Evolutionary conservation across 345 rosid genomes (phyloP), one percentile per base, ranked within the genome.

Genomic region (Leavenworthia alabamica): DNA sequence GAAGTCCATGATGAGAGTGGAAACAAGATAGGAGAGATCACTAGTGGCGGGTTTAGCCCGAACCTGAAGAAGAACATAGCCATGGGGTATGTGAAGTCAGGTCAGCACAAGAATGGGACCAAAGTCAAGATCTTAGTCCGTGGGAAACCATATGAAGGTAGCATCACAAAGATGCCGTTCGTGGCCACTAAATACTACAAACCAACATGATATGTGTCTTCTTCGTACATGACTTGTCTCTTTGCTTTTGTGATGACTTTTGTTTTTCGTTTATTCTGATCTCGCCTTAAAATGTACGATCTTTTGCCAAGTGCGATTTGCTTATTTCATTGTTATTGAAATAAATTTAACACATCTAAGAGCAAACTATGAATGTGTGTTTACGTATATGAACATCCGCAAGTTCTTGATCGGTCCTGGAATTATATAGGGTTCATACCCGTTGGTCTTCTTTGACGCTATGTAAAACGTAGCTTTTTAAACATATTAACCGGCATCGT

Each of bases 11-110:
- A 90, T 59, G 95, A 83, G 37, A 79, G 58, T 10, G 96, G 99
- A 24, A 70, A 68, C 23, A 80, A 77, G 73, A 86, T 86, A 4
- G 97, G 97, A 12, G 96, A 94, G 81, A 68, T 94, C 65, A 94
- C 99, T 7, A 94, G 99, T 12, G 96, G 96, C 6, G 99, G 97
- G 58, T 94, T 94, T 33, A 88, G 97, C 68, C 96, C 99, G 2
- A 87, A 92, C 87, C 77, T 90, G 35, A 90, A 90, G 95, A 90
- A 88, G 86, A 90, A 90, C 80, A 84, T 94, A 48, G 84, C 95
- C 23, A 94, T 94, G 99, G 95, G 99, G 24, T 94, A 90, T 5
- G 97, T 94, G 54, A 90, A 90, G 61, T 90, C 99, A 0, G 99
- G 97, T 51, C 66, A 49, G 23, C 99, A 94, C 82, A 94, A 94